Conservation (phyloP, 73 alveolate genomes). For the Paramecium sexaurelia region DNA sequence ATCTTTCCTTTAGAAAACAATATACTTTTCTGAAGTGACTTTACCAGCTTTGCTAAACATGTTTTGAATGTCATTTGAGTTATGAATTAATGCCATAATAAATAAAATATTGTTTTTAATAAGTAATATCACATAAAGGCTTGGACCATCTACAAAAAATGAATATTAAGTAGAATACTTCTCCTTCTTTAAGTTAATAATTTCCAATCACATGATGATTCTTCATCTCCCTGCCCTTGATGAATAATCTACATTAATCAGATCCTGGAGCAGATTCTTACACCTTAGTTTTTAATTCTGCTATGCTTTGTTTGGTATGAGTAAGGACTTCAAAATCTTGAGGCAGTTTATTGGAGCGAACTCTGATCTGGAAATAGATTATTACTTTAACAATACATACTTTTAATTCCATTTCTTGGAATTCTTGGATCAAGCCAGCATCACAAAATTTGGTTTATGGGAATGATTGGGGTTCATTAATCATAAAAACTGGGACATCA, state of each 20-base stretch:
- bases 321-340: background rate
- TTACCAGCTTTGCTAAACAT: constrained; percentile 67
- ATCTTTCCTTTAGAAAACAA: constrained; percentile 61
- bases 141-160: background rate
- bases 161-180: background rate
- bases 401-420: background rate
- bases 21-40: constrained; percentile 63
- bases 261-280: background rate
- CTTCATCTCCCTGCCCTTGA: constrained; percentile 25
- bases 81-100: constrained; percentile 24
- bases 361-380: background rate
- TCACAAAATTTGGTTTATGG: constrained; percentile 34
- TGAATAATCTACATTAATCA: background rate
- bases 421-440: background rate
- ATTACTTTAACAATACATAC: background rate
- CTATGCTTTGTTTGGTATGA: constrained; percentile 8
- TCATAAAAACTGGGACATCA: constrained; percentile 53
- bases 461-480: constrained; percentile 41
- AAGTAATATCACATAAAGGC: constrained; percentile 58
- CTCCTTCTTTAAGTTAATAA: constrained; percentile 19
- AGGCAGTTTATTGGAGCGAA: background rate
- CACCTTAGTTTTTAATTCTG: background rate
- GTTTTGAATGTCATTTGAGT: constrained; percentile 21
- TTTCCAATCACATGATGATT: constrained; percentile 49
- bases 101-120: background rate